Evolutionary conservation across 805 yeast species (phyloP).

Genomic region (Candida glaebosa): DNA sequence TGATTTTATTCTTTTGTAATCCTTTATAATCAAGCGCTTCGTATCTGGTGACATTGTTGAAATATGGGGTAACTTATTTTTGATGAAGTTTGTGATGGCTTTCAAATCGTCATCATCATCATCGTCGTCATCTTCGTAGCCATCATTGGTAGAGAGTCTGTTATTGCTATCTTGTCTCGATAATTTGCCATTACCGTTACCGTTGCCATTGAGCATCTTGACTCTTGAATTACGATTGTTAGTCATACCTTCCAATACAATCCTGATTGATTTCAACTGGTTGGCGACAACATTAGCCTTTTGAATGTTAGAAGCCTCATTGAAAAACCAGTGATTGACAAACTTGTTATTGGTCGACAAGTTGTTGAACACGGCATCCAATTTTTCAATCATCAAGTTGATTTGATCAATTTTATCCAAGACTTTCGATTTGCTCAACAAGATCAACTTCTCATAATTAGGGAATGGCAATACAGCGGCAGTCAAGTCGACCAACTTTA

Average conservation of each 20-base stretch:
- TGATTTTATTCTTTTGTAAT: slow-evolving; percentile 51
- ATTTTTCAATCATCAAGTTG: slow-evolving; percentile 25
- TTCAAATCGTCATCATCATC: slow-evolving; percentile 44
- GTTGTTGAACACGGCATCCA: slow-evolving; percentile 36
- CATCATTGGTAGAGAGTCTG: slow-evolving; percentile 7
- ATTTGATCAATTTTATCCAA: slow-evolving; percentile 32
- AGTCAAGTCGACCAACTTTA: slow-evolving; percentile 42
- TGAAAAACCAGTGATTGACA: slow-evolving; percentile 44
- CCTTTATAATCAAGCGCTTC: slow-evolving; percentile 41
- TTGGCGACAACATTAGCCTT: slow-evolving; percentile 53
- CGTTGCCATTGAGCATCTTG: background rate
- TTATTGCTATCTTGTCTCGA: slow-evolving; percentile 14
- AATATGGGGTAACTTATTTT: slow-evolving; percentile 32
- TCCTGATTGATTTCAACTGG: slow-evolving; percentile 50
- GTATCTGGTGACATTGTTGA: slow-evolving; percentile 33
- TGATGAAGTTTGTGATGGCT: slow-evolving; percentile 34
- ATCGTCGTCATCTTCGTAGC: slow-evolving; percentile 31
- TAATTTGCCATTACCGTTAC: slow-evolving; percentile 11
- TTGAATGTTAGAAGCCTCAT: slow-evolving; percentile 49
- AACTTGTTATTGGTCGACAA: slow-evolving; percentile 29
- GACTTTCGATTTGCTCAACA: slow-evolving; percentile 32
- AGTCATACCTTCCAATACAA: slow-evolving; percentile 46
- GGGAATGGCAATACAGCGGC: slow-evolving; percentile 52
- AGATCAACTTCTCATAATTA: slow-evolving; percentile 35
- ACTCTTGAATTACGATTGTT: slow-evolving; percentile 13